Evolutionary conservation across 805 yeast genomes (phyloP).

Genomic region (Starmerella sp.): DNA sequence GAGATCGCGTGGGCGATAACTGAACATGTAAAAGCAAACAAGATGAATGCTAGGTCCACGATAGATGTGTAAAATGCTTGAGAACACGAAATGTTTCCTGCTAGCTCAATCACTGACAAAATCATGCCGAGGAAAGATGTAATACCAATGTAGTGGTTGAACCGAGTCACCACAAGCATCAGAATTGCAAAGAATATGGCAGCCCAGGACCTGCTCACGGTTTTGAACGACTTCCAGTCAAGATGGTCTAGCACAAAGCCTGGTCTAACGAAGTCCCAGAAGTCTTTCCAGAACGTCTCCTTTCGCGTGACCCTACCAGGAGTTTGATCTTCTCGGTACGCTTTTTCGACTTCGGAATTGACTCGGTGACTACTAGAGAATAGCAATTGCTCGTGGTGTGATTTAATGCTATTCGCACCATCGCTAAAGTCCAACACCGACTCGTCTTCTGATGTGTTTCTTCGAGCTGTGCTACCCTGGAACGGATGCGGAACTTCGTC

Average conservation of each 20-base stretch:
- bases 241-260: slow-evolving; percentile 21
- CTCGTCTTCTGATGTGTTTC: background rate
- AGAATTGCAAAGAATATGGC: slow-evolving; percentile 17
- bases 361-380: background rate
- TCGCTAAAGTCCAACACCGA: background rate
- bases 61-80: slow-evolving; percentile 12
- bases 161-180: slow-evolving; percentile 11
- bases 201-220: slow-evolving; percentile 22
- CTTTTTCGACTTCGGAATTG: background rate
- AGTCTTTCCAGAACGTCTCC: background rate
- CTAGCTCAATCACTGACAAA: slow-evolving; percentile 13
- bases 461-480: background rate
- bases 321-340: background rate
- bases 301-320: background rate
- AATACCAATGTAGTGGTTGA: slow-evolving; percentile 19
- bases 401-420: background rate
- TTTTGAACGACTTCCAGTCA: slow-evolving; percentile 18
- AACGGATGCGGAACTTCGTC: background rate
- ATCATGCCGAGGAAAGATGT: slow-evolving; percentile 21
- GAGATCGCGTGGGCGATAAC: slow-evolving; percentile 20
- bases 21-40: slow-evolving; percentile 12
- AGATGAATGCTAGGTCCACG: slow-evolving; percentile 5
- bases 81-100: slow-evolving; percentile 22
- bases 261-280: slow-evolving; percentile 7
- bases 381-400: background rate